Conservation (phyloP, 495 filamentous ascomycete species). For the Tuber calosporum region DNA sequence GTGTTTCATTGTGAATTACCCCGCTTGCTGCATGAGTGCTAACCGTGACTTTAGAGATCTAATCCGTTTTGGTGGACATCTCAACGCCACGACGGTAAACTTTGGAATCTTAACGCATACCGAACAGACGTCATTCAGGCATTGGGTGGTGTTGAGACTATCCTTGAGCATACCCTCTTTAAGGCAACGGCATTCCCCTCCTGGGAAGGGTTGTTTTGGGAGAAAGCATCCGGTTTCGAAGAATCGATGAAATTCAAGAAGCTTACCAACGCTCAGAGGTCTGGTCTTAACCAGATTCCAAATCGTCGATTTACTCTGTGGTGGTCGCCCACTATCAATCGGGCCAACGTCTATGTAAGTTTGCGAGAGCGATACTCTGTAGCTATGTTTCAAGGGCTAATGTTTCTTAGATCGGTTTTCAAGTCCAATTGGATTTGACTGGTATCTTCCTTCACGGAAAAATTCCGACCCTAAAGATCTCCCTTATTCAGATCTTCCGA, state of each 20-base stretch:
- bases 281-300: conserved; percentile 98
- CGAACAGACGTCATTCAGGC: conserved; percentile 98
- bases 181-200: conserved; percentile 97
- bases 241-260: conserved; percentile 99
- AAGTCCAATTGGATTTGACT: conserved; percentile 95
- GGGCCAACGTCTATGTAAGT: conserved; percentile 68
- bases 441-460: conserved; percentile 99
- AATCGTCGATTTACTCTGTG: conserved; percentile 98
- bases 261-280: conserved; percentile 94
- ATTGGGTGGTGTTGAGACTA: conserved; percentile 98
- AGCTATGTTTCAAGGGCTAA: conserved; percentile 1
- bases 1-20: conserved; percentile 8
- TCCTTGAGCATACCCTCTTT: conserved; percentile 96
- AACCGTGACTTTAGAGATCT: conserved; percentile 57
- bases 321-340: conserved; percentile 84
- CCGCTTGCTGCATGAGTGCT: conserved; percentile 5
- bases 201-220: conserved; percentile 99
- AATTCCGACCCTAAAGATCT: conserved; percentile 98
- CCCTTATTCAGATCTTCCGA: conserved; percentile 98
- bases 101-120: conserved; percentile 98
- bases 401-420: conserved; percentile 61
- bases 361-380: neutral
- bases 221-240: conserved; percentile 72
- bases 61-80: conserved; percentile 99
- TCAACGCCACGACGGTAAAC: conserved; percentile 93